phyloP scores from a whole-genome alignment of 2,329 filamentous ascomycete genomes.

The Fusarium papillatum region DNA sequence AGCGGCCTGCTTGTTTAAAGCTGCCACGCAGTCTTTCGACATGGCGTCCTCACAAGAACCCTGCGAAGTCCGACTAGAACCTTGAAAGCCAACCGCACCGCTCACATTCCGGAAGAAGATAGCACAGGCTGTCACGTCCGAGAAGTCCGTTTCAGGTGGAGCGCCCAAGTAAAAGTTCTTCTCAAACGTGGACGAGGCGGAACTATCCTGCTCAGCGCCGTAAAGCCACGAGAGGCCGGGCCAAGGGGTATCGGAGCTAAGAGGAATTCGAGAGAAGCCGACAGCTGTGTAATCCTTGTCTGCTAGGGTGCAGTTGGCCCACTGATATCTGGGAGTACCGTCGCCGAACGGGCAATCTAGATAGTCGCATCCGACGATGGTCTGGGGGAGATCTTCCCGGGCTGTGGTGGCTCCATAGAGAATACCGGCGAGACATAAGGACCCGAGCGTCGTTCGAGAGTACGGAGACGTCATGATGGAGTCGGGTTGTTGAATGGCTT shows the following conservation, averaged over 20 bases:
- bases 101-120: constrained; percentile 17
- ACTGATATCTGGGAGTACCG: neutral
- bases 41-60: constrained; percentile 21
- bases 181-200: neutral
- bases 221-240: constrained; percentile 21
- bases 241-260: neutral
- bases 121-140: constrained; percentile 8
- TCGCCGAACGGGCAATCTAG: constrained; percentile 9
- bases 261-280: constrained; percentile 15
- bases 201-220: neutral
- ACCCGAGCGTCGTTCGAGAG: neutral
- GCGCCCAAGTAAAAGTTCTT: constrained; percentile 27
- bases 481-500: neutral
- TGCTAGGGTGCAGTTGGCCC: constrained; percentile 12
- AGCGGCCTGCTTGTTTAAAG: constrained; percentile 10
- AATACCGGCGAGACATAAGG: neutral
- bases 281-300: constrained; percentile 5
- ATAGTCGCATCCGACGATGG: constrained; percentile 19
- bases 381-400: neutral
- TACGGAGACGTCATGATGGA: neutral
- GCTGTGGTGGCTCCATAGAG: neutral
- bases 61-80: neutral
- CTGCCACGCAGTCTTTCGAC: constrained; percentile 15
- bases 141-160: neutral
- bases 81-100: neutral